Percentiles rank a stretch among this genome's conserved stretches.
Conservation (phyloP, 306 rosid species). For the Purshia tridentata region DNA sequence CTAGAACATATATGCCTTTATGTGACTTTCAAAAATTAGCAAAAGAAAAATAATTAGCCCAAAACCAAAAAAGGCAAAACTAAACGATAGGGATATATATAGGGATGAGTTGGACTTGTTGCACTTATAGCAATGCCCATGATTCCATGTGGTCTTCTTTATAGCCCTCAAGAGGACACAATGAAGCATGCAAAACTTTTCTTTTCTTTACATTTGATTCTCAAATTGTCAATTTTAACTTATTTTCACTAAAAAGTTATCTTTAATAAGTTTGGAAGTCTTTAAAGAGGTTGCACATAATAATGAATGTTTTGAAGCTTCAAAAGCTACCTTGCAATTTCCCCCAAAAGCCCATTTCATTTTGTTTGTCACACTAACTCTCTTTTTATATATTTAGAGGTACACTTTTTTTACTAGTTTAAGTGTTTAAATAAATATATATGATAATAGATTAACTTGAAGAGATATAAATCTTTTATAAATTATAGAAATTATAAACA, state of each 20-base stretch:
- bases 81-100: not conserved
- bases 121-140: not conserved
- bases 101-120: not conserved
- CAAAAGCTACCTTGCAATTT: slow-evolving; percentile 7
- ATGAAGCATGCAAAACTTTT: not conserved
- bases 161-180: not conserved
- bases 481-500: not conserved
- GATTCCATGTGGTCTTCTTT: slow-evolving; percentile 1
- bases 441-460: not conserved
- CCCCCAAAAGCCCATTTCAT: not conserved
- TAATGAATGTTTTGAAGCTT: not conserved
- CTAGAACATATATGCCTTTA: not conserved
- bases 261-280: too few species aligned
- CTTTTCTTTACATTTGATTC: not conserved
- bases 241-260: not conserved
- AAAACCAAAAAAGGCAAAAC: not conserved
- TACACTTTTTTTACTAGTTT: not conserved
- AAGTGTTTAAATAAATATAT: not conserved
- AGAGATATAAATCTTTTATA: not conserved
- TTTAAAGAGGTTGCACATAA: too few species aligned
- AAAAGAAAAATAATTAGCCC: not conserved
- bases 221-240: not conserved
- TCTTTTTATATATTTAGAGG: not conserved
- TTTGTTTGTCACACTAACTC: not conserved
- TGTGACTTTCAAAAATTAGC: not conserved